A percentile compares a stretch with the other conserved stretches of the same genome.
Conservation (phyloP, 2,329 filamentous ascomycete species). For the Purpureocillium takamizusanense region DNA sequence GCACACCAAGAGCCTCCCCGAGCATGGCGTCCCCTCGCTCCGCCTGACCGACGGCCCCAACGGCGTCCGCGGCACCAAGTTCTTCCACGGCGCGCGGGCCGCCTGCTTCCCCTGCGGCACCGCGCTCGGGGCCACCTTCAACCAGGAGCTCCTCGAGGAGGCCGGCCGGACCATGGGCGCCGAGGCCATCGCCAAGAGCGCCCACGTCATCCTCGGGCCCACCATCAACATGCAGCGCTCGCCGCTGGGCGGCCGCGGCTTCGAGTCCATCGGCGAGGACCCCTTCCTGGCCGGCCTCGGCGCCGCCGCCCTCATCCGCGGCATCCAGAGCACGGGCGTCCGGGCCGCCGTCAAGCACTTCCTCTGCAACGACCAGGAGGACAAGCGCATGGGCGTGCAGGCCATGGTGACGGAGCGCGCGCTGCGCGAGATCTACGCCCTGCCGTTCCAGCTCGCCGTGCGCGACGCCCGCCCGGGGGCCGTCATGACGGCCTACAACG, state of each 20-base stretch:
- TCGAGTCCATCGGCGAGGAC: conserved; percentile 51
- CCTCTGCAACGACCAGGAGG: conserved; percentile 53
- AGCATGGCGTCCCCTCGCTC: conserved; percentile 54
- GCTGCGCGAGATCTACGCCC: conserved; percentile 48
- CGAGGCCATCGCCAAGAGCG: conserved; percentile 46
- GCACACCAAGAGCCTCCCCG: conserved; percentile 54
- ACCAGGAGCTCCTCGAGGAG: conserved; percentile 40
- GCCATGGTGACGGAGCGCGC: conserved; percentile 46
- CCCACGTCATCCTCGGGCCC: conserved; percentile 49
- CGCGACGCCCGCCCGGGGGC: conserved; percentile 40
- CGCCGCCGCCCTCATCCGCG: conserved; percentile 42
- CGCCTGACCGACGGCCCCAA: conserved; percentile 62
- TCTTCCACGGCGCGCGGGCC: conserved; percentile 54
- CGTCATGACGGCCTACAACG: conserved; percentile 53
- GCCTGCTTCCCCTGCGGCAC: conserved; percentile 55
- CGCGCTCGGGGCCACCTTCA: conserved; percentile 48
- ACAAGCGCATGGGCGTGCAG: conserved; percentile 46
- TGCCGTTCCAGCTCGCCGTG: conserved; percentile 49
- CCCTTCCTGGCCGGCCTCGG: conserved; percentile 47
- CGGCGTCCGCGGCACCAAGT: conserved; percentile 57
- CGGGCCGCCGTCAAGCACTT: conserved; percentile 53
- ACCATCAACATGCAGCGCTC: conserved; percentile 56
- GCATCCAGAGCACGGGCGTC: conserved; percentile 47
- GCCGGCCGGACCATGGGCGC: conserved; percentile 42
- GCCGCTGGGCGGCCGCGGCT: conserved; percentile 50